Percentiles rank a stretch among this genome's conserved stretches.
These are phyloP conservation scores for Lachancea meyersii DNA, from an alignment of 805 yeast species.

Conservation along the genomic window DNA sequence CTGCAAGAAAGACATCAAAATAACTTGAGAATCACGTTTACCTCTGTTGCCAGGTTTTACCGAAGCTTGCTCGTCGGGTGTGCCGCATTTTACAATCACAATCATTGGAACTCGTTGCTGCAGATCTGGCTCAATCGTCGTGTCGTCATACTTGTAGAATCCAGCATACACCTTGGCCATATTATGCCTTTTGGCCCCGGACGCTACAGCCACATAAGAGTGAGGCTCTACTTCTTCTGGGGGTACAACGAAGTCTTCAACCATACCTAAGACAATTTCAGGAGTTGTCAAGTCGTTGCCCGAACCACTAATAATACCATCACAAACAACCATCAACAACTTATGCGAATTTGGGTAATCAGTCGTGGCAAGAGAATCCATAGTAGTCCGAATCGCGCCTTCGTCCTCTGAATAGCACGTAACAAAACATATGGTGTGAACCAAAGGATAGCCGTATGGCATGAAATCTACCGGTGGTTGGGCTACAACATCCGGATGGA, in stretches of 20 bases:
- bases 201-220: conserved; percentile 93
- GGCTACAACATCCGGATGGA: conserved; percentile 75
- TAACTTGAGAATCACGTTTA: conserved; percentile 89
- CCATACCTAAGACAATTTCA: conserved; percentile 80
- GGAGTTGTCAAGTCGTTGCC: conserved; percentile 88
- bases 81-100: conserved; percentile 80
- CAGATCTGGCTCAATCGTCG: conserved; percentile 67
- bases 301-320: conserved; percentile 90
- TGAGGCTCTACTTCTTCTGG: conserved; percentile 70
- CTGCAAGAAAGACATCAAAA: conserved; percentile 85
- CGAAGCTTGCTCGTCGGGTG: conserved; percentile 65
- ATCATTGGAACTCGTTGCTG: conserved; percentile 83
- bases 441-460: conserved; percentile 78
- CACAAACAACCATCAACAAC: conserved; percentile 77
- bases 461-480: conserved; percentile 88
- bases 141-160: conserved; percentile 77
- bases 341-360: conserved; percentile 95
- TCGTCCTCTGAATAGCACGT: conserved; percentile 95
- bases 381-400: conserved; percentile 75
- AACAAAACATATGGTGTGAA: conserved; percentile 68
- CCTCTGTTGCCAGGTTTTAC: conserved; percentile 92
- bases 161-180: conserved; percentile 97
- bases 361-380: conserved; percentile 91
- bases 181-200: conserved; percentile 90
- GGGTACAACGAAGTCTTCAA: conserved; percentile 69